Conservation (phyloP, 2,329 filamentous ascomycete species). For the Chalaropsis ovoidea region DNA sequence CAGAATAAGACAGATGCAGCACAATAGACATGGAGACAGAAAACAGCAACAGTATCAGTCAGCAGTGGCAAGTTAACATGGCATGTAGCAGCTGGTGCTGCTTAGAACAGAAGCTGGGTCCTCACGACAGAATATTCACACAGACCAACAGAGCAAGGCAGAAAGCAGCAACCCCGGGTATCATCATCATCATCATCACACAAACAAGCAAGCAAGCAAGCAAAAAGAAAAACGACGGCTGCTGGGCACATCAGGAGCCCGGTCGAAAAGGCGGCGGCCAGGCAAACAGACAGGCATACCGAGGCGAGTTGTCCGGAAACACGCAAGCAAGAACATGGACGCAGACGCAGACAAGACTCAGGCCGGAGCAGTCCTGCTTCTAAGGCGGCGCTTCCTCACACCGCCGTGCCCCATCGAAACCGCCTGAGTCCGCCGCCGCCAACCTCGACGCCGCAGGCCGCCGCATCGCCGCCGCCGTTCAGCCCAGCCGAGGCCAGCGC, state of each 20-base stretch:
- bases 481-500: constrained; percentile 36
- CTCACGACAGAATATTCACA: not conserved
- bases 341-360: not conserved
- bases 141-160: not conserved
- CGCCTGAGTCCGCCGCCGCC: constrained; percentile 44
- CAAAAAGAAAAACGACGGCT: constrained; percentile 10
- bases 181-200: constrained; percentile 20
- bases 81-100: no score
- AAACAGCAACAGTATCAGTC: not conserved
- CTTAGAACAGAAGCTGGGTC: no score
- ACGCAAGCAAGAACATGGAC: not conserved
- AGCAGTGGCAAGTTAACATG: not conserved
- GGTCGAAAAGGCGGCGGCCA: not conserved
- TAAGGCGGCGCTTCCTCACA: constrained; percentile 26
- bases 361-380: not conserved
- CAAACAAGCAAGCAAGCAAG: constrained; percentile 8
- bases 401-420: constrained; percentile 45
- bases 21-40: not conserved
- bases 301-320: not conserved
- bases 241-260: no score
- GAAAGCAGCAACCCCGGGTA: constrained; percentile 18
- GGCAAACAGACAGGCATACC: not conserved
- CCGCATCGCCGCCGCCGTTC: constrained; percentile 29
- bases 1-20: not conserved
- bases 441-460: constrained; percentile 44